Conservation (phyloP, 1,284 basidiomycete genomes). For the Trichosporon asahii region DNA sequence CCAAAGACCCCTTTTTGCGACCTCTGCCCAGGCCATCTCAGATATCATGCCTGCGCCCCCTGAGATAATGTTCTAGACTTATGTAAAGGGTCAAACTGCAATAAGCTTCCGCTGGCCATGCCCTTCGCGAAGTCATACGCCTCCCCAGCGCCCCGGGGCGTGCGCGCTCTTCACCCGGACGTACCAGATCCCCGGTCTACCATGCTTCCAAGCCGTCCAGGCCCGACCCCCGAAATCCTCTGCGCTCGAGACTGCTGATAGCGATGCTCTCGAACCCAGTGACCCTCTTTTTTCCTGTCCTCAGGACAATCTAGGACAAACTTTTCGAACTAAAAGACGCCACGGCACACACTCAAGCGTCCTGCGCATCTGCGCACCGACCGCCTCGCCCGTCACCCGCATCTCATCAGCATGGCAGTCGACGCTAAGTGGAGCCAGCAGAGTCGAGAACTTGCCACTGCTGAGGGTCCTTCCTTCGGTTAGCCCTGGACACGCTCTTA, state of each 20-base stretch:
- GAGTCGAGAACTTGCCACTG: background rate
- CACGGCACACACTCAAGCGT: background rate
- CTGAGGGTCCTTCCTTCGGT: background rate
- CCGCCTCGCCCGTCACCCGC: background rate
- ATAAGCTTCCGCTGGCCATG: slow-evolving; percentile 4
- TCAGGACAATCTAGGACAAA: background rate
- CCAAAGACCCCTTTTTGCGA: slow-evolving; percentile 7
- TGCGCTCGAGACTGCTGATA: background rate
- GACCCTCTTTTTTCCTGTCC: slow-evolving; percentile 2
- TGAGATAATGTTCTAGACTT: slow-evolving; percentile 6
- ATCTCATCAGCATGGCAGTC: background rate
- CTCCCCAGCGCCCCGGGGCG: background rate
- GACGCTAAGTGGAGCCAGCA: background rate
- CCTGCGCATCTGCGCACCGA: background rate
- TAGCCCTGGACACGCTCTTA: background rate
- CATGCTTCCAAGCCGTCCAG: too few species aligned
- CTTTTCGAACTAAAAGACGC: background rate
- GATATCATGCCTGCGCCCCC: background rate
- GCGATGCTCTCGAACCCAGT: background rate
- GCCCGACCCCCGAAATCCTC: background rate
- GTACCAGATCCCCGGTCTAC: background rate
- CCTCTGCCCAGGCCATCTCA: background rate
- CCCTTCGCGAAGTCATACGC: background rate
- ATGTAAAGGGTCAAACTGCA: background rate
- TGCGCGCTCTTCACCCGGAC: background rate